Conservation (phyloP, 768 basidiomycete species). For the Phlegmacium glaucopus region DNA sequence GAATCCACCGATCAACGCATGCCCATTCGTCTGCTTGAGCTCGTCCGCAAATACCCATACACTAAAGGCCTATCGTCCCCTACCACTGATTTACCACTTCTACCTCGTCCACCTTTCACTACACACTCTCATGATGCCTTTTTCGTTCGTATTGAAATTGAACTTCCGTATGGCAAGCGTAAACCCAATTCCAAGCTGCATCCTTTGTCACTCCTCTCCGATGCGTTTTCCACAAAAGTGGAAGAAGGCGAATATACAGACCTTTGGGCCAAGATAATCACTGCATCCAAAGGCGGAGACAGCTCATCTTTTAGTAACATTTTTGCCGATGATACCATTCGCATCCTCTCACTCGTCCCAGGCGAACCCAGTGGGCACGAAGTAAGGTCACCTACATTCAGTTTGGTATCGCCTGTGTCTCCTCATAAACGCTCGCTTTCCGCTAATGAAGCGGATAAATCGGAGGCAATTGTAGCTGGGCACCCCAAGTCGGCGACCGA, state of each 20-base stretch:
- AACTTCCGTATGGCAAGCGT: slow-evolving; percentile 39
- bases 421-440: slow-evolving; percentile 31
- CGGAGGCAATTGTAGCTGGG: slow-evolving; percentile 15
- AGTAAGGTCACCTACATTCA: slow-evolving; percentile 30
- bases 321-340: slow-evolving; percentile 69
- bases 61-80: slow-evolving; percentile 25
- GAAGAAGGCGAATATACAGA: slow-evolving; percentile 31
- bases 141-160: slow-evolving; percentile 61
- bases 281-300: slow-evolving; percentile 32
- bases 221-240: slow-evolving; percentile 50
- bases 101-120: slow-evolving; percentile 65
- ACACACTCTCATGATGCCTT: slow-evolving; percentile 64
- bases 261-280: slow-evolving; percentile 56
- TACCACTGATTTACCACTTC: slow-evolving; percentile 37
- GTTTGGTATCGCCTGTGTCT: slow-evolving; percentile 20
- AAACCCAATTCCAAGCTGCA: slow-evolving; percentile 36
- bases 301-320: slow-evolving; percentile 43
- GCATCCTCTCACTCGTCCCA: slow-evolving; percentile 49
- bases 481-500: slow-evolving; percentile 30
- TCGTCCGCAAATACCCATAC: slow-evolving; percentile 71
- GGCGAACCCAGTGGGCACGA: slow-evolving; percentile 29
- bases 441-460: slow-evolving; percentile 15
- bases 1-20: slow-evolving; percentile 52
- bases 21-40: slow-evolving; percentile 68
- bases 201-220: slow-evolving; percentile 56